Evolutionary conservation across 2,329 filamentous ascomycete genomes (phyloP).

Genomic region (Xylariaceae sp.): DNA sequence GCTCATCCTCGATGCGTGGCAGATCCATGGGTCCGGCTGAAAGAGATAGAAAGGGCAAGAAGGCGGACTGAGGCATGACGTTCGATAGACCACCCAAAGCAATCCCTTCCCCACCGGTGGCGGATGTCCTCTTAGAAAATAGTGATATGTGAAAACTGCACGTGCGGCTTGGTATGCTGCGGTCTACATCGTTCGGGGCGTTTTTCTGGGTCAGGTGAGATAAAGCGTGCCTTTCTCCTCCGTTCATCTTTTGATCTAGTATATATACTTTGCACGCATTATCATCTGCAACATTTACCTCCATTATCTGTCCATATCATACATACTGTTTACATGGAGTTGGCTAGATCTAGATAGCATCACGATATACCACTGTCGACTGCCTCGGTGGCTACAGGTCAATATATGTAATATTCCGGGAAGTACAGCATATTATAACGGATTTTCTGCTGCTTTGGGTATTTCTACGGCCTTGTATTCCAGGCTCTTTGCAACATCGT

Average conservation of each 20-base stretch:
- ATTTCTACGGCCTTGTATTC: no score
- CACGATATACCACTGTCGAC: not conserved
- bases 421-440: no score
- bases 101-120: no score
- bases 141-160: no score
- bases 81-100: no score
- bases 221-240: not conserved
- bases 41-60: slow-evolving; percentile 38
- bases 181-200: slow-evolving; percentile 24
- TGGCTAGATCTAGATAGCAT: not conserved
- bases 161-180: no score
- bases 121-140: no score
- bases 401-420: no score
- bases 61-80: slow-evolving; percentile 37
- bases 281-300: not conserved
- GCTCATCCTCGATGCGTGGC: slow-evolving; percentile 31
- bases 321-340: slow-evolving; percentile 2
- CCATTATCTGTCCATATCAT: slow-evolving; percentile 1
- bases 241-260: no score
- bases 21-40: slow-evolving; percentile 27
- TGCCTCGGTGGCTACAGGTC: no score
- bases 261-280: slow-evolving; percentile 16
- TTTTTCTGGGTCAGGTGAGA: slow-evolving; percentile 13
- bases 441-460: no score
- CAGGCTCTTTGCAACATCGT: no score